These are phyloP conservation scores for California macrophylla DNA, from an alignment of 441 rosid genomes.

Conservation along the genomic window DNA sequence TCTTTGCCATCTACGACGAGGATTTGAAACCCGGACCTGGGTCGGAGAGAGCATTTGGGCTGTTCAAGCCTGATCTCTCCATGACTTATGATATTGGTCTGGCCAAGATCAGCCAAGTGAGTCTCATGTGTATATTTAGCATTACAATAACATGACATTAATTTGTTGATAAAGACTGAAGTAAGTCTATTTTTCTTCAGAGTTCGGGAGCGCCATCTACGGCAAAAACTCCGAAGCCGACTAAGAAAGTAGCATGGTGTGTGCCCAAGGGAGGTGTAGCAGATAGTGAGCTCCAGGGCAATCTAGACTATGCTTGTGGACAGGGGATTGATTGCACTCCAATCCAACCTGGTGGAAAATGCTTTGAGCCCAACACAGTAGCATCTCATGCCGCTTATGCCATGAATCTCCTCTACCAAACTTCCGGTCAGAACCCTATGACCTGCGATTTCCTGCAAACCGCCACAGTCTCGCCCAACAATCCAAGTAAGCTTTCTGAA, in stretches of 20 bases:
- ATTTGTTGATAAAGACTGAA: background rate
- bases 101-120: slow-evolving; percentile 20
- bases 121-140: no score
- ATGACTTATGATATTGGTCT: slow-evolving; percentile 71
- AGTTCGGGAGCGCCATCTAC: background rate
- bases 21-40: slow-evolving; percentile 73
- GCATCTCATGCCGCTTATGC: slow-evolving; percentile 77
- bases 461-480: slow-evolving; percentile 49
- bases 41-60: slow-evolving; percentile 65
- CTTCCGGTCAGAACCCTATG: slow-evolving; percentile 39
- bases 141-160: background rate
- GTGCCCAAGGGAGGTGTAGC: slow-evolving; percentile 45
- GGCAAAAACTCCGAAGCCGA: slow-evolving; percentile 25
- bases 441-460: slow-evolving; percentile 74
- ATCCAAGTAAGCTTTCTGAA: slow-evolving; percentile 52
- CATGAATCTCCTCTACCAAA: slow-evolving; percentile 74
- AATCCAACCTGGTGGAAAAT: slow-evolving; percentile 74
- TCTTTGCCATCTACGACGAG: slow-evolving; percentile 78
- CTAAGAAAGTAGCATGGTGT: slow-evolving; percentile 48
- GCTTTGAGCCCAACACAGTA: slow-evolving; percentile 67
- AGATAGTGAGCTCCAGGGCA: slow-evolving; percentile 49
- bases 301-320: slow-evolving; percentile 76
- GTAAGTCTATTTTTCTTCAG: background rate
- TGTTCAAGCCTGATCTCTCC: slow-evolving; percentile 64
- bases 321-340: slow-evolving; percentile 66